Conservation (phyloP, 345 rosid species). For the Gossypium turneri region DNA sequence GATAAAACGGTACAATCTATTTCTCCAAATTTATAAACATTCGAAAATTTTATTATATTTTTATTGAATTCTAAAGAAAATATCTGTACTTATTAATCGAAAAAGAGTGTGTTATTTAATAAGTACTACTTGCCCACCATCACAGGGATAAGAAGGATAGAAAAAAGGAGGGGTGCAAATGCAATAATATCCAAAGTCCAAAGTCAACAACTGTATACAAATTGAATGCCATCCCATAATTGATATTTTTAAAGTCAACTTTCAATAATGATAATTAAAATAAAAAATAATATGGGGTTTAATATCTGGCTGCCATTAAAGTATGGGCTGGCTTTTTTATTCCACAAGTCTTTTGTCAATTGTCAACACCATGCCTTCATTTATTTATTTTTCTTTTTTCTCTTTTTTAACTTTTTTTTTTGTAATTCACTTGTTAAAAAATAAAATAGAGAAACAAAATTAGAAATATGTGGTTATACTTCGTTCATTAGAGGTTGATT, state of each 20-base stretch:
- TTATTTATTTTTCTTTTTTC: not conserved
- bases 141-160: conserved; percentile 10
- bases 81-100: no score
- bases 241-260: conserved; percentile 8
- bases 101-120: no score
- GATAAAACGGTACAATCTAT: no score
- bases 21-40: no score
- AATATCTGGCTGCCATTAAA: not conserved
- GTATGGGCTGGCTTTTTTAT: not conserved
- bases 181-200: not conserved
- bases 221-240: not conserved
- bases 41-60: no score
- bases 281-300: not conserved
- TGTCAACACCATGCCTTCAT: not conserved
- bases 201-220: conserved; percentile 2
- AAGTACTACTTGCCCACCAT: no score
- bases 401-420: not conserved
- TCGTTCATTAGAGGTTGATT: no score
- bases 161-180: not conserved
- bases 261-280: not conserved
- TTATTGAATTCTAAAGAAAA: no score
- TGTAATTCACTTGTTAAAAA: no score
- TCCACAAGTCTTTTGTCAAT: not conserved
- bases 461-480: fast-evolving
- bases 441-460: no score